A percentile compares a stretch with the other conserved stretches of the same genome.
Conservation (phyloP, 805 yeast species). For the Hanseniaspora guilliermondii region DNA sequence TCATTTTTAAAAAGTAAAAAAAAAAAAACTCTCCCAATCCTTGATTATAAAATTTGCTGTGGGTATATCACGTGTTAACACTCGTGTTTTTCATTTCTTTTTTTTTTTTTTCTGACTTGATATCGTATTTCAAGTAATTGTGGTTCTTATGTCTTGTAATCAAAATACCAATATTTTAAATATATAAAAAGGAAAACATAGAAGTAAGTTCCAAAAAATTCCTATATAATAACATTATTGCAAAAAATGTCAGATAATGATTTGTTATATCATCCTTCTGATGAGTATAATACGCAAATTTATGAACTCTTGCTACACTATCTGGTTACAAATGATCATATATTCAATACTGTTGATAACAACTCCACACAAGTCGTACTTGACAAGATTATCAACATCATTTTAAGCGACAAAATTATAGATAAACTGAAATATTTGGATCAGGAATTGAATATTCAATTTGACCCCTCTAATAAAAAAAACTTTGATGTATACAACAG, state of each 20-base stretch:
- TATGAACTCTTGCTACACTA: slow-evolving; percentile 7
- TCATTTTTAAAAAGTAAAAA: too few relatives aligned
- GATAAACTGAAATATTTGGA: slow-evolving; percentile 8
- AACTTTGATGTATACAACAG: slow-evolving; percentile 7
- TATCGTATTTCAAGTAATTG: background rate
- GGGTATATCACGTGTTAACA: background rate
- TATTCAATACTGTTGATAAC: slow-evolving; percentile 8
- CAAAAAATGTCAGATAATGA: background rate
- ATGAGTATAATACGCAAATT: background rate
- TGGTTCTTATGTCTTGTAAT: too few relatives aligned
- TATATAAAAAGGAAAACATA: background rate
- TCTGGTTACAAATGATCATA: slow-evolving; percentile 4
- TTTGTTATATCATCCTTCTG: slow-evolving; percentile 5
- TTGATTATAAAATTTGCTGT: background rate
- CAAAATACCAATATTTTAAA: too few relatives aligned
- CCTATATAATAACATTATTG: background rate
- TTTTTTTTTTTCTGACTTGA: background rate
- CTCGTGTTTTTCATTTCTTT: background rate
- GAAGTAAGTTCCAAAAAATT: background rate
- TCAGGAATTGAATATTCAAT: slow-evolving; percentile 4
- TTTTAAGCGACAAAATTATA: slow-evolving; percentile 3
- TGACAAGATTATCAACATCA: background rate
- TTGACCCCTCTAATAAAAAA: slow-evolving; percentile 2
- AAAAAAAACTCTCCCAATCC: too few relatives aligned
- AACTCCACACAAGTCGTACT: slow-evolving; percentile 5